A percentile compares a stretch with the other conserved stretches of the same genome.
These are phyloP conservation scores for Fulvia fulva DNA, from an alignment of 2,329 filamentous ascomycete species.

Conservation along the genomic window DNA sequence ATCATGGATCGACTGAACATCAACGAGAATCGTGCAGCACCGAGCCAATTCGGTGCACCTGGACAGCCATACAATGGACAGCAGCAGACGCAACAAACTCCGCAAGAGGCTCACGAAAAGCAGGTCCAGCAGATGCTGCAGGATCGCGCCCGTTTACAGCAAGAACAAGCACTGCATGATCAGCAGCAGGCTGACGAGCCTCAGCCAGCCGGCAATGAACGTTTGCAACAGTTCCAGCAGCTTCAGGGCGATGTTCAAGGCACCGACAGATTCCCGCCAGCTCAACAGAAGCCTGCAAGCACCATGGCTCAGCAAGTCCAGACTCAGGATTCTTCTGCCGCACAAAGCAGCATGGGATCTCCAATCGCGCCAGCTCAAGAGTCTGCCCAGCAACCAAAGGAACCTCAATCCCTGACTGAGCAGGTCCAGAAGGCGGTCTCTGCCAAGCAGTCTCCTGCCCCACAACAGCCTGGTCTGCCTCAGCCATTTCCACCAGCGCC, in stretches of 20 bases:
- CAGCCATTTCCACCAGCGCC: conserved; percentile 69
- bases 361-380: conserved; percentile 7
- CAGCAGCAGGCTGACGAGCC: conserved; percentile 41
- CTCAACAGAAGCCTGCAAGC: conserved; percentile 29
- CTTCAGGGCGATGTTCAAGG: conserved; percentile 51
- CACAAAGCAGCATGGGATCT: conserved; percentile 23
- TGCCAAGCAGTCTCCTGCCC: conserved; percentile 54
- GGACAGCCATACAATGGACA: conserved; percentile 44
- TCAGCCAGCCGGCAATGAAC: conserved; percentile 52
- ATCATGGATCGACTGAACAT: conserved; percentile 64
- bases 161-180: conserved; percentile 58
- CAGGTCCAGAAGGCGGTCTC: conserved; percentile 74
- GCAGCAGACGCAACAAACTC: conserved; percentile 40
- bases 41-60: conserved; percentile 46
- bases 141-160: conserved; percentile 57
- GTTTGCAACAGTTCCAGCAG: conserved; percentile 79
- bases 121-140: conserved; percentile 59
- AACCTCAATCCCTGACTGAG: conserved; percentile 69
- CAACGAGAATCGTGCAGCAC: conserved; percentile 45
- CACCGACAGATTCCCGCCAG: conserved; percentile 18
- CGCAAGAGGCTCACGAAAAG: conserved; percentile 46
- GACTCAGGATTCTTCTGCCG: conserved; percentile 15
- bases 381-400: conserved; percentile 36
- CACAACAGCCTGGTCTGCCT: conserved; percentile 60
- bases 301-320: conserved; percentile 28